Base-by-base conservation (phyloP, 768 basidiomycete species). In the Rhodosporidiobolus sp. region DNA sequence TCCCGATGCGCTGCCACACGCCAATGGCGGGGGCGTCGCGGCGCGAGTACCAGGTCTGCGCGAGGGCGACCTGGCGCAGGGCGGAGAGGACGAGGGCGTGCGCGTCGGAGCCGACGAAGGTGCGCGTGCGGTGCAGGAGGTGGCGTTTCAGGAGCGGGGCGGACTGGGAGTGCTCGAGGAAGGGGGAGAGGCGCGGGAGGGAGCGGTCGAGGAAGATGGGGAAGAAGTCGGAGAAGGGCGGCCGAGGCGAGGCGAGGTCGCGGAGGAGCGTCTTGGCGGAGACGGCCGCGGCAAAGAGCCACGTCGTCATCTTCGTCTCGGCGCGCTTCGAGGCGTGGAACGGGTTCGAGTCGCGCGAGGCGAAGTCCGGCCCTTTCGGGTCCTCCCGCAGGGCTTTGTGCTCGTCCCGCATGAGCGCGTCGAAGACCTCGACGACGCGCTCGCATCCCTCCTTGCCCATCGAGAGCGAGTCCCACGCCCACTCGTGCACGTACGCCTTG, bases 11-110 rank as follows among this genome's bases (percentile, higher is more conserved):
- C 8, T 28, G n/a, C 4, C 53, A 32, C 24, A 75, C 32, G 16
- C 17, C 66, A 26, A 68, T 26, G 5, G 58, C 74, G 0, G 69
- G 65, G 7, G 45, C 5, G 11, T 46, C 48, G 22, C 46, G 35
- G 3, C 52, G 35, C 5, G 55, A 24, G 55, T 67, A 61, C 63
- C 67, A 71, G 22, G 22, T 32, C 57, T 75, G 69, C 1, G 70
- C 74, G 63, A 75, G 74, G 4, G 66, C 11, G 58, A 61, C 63
- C 45, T 75, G 74, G n/a, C 74, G 63, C 17, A 75, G 10, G 43
- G 58, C 52, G 9, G 67, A 45, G 43, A 49, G 16, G 63, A 56
- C 35, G 52, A 26, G 53, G 43, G 32, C 53, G 63, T 58, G 5
- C 22, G 45, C 8, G n/a, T 35, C 28, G 28, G 38, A 28, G 46